Conservation (phyloP, 2,329 filamentous ascomycete species). For the Aspergillus cejpii region DNA sequence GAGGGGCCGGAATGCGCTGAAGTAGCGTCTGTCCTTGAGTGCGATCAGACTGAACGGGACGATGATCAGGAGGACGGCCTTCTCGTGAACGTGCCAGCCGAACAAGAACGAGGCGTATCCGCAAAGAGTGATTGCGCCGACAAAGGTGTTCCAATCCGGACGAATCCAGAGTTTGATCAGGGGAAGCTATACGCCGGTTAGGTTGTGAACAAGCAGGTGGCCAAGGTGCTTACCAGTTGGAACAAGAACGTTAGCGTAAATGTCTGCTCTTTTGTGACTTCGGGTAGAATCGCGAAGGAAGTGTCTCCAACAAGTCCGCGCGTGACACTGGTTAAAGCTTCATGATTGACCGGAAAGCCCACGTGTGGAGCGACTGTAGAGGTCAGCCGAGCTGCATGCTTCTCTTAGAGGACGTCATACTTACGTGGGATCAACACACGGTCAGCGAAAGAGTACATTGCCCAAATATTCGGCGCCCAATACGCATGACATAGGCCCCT, state of each 20-base stretch:
- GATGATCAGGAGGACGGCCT: slow-evolving; percentile 88
- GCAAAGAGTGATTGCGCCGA: slow-evolving; percentile 83
- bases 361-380: slow-evolving; percentile 69
- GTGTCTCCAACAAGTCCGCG: slow-evolving; percentile 90
- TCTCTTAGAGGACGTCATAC: slow-evolving; percentile 24
- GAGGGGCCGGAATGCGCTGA: slow-evolving; percentile 84
- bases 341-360: slow-evolving; percentile 63
- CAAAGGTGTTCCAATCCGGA: slow-evolving; percentile 81
- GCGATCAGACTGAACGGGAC: slow-evolving; percentile 92
- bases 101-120: slow-evolving; percentile 96
- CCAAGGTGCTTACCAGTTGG: slow-evolving; percentile 52
- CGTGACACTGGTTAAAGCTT: slow-evolving; percentile 81
- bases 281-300: slow-evolving; percentile 84
- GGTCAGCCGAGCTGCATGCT: slow-evolving; percentile 29
- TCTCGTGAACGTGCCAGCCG: slow-evolving; percentile 98
- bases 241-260: slow-evolving; percentile 78
- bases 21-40: slow-evolving; percentile 78
- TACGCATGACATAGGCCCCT: slow-evolving; percentile 93
- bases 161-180: slow-evolving; percentile 73
- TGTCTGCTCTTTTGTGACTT: slow-evolving; percentile 71
- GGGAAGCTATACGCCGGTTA: slow-evolving; percentile 48
- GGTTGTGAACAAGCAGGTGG: neutral
- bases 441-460: slow-evolving; percentile 88
- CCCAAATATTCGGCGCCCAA: slow-evolving; percentile 97
- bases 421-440: slow-evolving; percentile 72